These are phyloP conservation scores for Spergularia azorica DNA, from an alignment of 179 eudicot species.

Conservation along the genomic window DNA sequence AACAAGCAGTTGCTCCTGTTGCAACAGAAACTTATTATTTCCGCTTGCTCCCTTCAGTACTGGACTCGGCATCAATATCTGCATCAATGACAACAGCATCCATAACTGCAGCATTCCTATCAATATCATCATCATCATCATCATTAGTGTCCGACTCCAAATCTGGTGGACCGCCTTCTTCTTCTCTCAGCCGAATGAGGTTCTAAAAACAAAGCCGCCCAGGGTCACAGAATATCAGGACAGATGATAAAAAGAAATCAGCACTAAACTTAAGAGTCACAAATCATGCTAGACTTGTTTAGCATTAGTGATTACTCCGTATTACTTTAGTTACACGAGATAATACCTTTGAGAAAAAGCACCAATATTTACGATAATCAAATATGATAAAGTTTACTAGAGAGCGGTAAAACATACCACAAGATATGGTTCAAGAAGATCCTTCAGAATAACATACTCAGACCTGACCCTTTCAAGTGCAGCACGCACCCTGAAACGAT, in stretches of 20 bases:
- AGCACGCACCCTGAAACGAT: constrained; percentile 18
- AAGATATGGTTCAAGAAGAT: constrained; percentile 14
- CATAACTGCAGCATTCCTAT: not conserved
- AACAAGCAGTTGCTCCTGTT: not conserved
- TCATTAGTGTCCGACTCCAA: constrained; percentile 15
- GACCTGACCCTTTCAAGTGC: not conserved
- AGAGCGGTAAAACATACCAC: not conserved
- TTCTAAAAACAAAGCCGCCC: not conserved
- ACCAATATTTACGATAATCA: not conserved
- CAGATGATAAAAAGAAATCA: no score
- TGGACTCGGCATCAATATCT: not conserved
- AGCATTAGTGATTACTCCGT: no score
- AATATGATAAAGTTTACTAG: not conserved
- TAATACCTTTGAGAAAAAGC: no score
- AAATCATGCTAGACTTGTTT: no score
- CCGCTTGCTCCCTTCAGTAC: not conserved
- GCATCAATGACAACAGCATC: no score
- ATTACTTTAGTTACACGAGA: no score
- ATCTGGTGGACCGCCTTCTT: constrained; percentile 1
- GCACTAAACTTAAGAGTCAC: no score
- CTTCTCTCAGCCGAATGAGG: constrained; percentile 1
- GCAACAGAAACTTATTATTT: not conserved
- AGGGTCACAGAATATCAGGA: not conserved
- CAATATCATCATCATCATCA: no score
- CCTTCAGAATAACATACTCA: not conserved